phyloP scores from a whole-genome alignment of 2,329 filamentous ascomycete species.

The Cladosporium cucumerinum region DNA sequence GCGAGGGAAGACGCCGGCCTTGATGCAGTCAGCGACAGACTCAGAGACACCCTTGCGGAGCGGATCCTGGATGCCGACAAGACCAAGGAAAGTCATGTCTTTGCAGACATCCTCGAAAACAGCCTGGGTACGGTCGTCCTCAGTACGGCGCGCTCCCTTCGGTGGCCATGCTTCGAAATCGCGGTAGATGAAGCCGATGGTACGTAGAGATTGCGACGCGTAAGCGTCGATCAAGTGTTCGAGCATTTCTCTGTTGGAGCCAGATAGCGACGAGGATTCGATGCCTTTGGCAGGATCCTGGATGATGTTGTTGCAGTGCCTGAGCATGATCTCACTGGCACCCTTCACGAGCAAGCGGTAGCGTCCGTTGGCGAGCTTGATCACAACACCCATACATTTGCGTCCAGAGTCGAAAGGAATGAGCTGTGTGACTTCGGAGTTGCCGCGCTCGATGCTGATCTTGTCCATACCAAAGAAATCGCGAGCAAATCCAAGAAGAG shows the following conservation, averaged over 20 bases:
- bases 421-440: constrained; percentile 56
- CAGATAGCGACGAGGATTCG: constrained; percentile 51
- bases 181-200: constrained; percentile 78
- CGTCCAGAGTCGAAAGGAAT: constrained; percentile 61
- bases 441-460: constrained; percentile 59
- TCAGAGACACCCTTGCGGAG: constrained; percentile 64
- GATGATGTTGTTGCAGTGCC: constrained; percentile 51
- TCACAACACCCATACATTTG: constrained; percentile 67
- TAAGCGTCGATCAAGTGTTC: constrained; percentile 71
- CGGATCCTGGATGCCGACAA: constrained; percentile 74
- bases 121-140: constrained; percentile 61
- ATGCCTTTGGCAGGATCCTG: constrained; percentile 59
- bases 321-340: constrained; percentile 50
- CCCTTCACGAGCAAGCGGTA: constrained; percentile 57
- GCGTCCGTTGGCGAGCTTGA: constrained; percentile 51
- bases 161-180: constrained; percentile 85
- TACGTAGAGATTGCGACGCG: constrained; percentile 74
- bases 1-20: constrained; percentile 67
- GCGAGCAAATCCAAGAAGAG: constrained; percentile 66
- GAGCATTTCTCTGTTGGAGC: constrained; percentile 57
- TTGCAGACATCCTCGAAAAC: constrained; percentile 66
- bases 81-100: constrained; percentile 69
- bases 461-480: constrained; percentile 63
- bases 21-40: constrained; percentile 64
- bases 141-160: constrained; percentile 53